Evolutionary conservation across 78 protist genomes (phyloP).

Genomic region (Cyanophora paradoxa): DNA sequence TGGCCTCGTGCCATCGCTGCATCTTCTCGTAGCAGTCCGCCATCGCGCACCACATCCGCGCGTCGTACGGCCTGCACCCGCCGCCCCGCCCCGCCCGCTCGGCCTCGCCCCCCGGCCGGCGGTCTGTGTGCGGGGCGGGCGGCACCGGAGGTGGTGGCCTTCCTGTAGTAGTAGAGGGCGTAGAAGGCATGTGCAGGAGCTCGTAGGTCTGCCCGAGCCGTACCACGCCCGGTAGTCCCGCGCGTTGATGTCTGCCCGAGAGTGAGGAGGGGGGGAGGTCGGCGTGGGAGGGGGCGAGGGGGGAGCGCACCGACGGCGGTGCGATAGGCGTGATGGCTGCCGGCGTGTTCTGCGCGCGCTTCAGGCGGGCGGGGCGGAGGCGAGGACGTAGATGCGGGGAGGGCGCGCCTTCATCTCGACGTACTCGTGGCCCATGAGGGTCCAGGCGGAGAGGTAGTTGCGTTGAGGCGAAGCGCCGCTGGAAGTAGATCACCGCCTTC

Average conservation of each 20-base stretch:
- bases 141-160: constrained; percentile 69
- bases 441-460: constrained; percentile 83
- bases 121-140: too few relatives aligned
- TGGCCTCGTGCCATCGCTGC: constrained; percentile 47
- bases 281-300: too few relatives aligned
- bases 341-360: constrained; percentile 66
- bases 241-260: constrained; percentile 66
- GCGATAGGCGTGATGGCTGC: constrained; percentile 90
- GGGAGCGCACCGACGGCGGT: too few relatives aligned
- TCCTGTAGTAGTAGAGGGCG: constrained; percentile 80
- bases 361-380: too few relatives aligned
- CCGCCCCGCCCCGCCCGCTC: constrained; percentile 69
- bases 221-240: constrained; percentile 95
- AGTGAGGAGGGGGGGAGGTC: too few relatives aligned
- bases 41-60: constrained; percentile 74
- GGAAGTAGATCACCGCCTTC: constrained; percentile 86
- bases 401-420: constrained; percentile 83
- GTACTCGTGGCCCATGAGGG: constrained; percentile 91
- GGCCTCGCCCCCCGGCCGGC: too few relatives aligned
- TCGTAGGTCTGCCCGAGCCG: constrained; percentile 85
- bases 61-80: constrained; percentile 67
- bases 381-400: constrained; percentile 73
- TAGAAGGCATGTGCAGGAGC: constrained; percentile 67
- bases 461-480: constrained; percentile 68
- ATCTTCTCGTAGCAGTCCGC: constrained; percentile 38